These are phyloP conservation scores for Aspergillus neotritici DNA, from an alignment of 2,329 filamentous ascomycete species.

Conservation along the genomic window DNA sequence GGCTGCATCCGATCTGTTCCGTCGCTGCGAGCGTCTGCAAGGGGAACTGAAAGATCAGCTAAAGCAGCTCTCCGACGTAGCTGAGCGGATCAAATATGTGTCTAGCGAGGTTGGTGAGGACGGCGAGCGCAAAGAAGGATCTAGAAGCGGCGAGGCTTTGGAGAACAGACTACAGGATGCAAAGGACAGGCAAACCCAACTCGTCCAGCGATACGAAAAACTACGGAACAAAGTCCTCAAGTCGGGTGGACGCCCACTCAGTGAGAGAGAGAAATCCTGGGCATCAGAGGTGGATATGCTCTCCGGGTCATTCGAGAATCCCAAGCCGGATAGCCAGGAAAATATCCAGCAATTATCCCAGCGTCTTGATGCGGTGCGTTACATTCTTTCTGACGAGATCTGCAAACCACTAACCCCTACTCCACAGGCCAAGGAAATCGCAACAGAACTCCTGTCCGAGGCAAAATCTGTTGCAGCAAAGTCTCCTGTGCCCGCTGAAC, in stretches of 20 bases:
- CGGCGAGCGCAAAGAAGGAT: constrained; percentile 27
- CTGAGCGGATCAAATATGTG: constrained; percentile 41
- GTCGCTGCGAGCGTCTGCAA: constrained; percentile 45
- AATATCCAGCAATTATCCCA: constrained; percentile 24
- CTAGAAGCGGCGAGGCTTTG: constrained; percentile 29
- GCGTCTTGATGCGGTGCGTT: constrained; percentile 38
- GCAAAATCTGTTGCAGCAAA: constrained; percentile 30
- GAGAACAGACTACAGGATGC: constrained; percentile 39
- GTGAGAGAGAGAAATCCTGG: constrained; percentile 44
- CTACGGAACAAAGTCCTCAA: constrained; percentile 40
- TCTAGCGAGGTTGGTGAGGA: constrained; percentile 35
- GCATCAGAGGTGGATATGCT: constrained; percentile 39
- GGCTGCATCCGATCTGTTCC: constrained; percentile 48
- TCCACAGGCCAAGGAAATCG: constrained; percentile 37
- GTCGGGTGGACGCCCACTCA: constrained; percentile 40
- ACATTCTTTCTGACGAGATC: background rate
- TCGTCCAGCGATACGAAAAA: constrained; percentile 40
- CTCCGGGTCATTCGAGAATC: constrained; percentile 30
- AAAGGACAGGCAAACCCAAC: constrained; percentile 35
- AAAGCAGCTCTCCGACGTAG: constrained; percentile 40
- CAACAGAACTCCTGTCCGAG: constrained; percentile 33
- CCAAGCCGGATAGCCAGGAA: constrained; percentile 19
- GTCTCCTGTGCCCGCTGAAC: constrained; percentile 21
- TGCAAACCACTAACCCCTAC: constrained; percentile 10
- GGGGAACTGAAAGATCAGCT: constrained; percentile 46